A percentile compares a stretch with the other conserved stretches of the same genome.
Evolutionary conservation across 2,329 filamentous ascomycete species (phyloP).

Genomic region (Fusarium anthophilum): DNA sequence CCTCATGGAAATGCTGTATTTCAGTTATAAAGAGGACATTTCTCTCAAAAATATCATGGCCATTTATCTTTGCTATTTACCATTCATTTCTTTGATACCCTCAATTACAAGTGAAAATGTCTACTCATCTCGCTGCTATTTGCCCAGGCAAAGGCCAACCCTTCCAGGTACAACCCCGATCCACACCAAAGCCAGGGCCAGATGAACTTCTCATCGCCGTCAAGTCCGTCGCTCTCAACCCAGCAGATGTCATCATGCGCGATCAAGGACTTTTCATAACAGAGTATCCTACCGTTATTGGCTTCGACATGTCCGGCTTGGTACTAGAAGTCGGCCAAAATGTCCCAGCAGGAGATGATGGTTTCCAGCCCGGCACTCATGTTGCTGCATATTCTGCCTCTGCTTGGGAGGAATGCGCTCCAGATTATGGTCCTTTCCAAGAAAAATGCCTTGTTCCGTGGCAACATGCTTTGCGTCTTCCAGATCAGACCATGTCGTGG

Average conservation of each 20-base stretch:
- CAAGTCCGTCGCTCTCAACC: conserved; percentile 60
- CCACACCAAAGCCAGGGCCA: conserved; percentile 56
- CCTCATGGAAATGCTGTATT: too few species aligned
- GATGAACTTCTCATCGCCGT: conserved; percentile 58
- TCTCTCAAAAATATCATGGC: fast-evolving
- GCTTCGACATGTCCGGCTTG: conserved; percentile 55
- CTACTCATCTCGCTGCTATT: conserved; percentile 55
- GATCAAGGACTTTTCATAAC: conserved; percentile 53
- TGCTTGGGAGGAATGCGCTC: conserved; percentile 54
- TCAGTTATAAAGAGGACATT: neutral
- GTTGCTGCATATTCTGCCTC: conserved; percentile 51
- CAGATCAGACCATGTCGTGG: conserved; percentile 48
- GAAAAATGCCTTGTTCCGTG: conserved; percentile 54
- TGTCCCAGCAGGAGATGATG: conserved; percentile 43
- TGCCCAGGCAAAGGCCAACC: conserved; percentile 47
- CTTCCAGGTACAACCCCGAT: conserved; percentile 49
- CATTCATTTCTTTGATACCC: neutral
- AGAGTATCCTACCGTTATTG: conserved; percentile 53
- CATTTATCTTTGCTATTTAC: neutral
- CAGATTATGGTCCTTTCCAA: conserved; percentile 59
- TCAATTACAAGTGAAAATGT: conserved; percentile 28
- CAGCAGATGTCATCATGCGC: conserved; percentile 56
- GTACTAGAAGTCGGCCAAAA: conserved; percentile 53
- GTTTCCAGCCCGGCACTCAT: conserved; percentile 49
- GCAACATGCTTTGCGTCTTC: conserved; percentile 51